Evolutionary conservation across 148 eudicot genomes (phyloP), one percentile per base, ranked within the genome.

Genomic region (Euryodendron excelsum): DNA sequence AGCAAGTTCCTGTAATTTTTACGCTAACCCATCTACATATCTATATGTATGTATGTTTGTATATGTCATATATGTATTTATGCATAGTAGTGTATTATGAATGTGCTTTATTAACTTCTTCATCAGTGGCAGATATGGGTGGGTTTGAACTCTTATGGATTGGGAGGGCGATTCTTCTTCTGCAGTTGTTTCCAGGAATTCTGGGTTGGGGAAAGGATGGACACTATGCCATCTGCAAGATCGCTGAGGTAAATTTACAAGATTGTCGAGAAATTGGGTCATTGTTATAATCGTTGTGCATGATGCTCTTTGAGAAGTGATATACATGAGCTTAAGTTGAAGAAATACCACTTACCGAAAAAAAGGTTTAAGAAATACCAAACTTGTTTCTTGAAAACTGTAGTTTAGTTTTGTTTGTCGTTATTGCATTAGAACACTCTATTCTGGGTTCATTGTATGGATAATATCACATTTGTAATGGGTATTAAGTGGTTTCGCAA

Each of bases 171-270:
- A 10, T 84, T 66, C 71, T 89, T 13, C 56, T 90, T 52, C 73
- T 89, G 72, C 86, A 88, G 13, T 69, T 88, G 78, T 64, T 85
- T 78, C 84, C 92, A 45, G 85, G 80, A 45, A 77, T 79, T 86
- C 44, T 80, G 41, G 88, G 90, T 53, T 94, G 98, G 98, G 98
- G 97, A 60, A 89, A 88, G 61, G 90, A 94, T 71, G 97, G 98
- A 13, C 96, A 91, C 75, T 90, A 82, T 80, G 79, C 80, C 20
- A 73, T 85, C 18, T 94, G 94, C 61, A 90, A 90, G 85, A 90
- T 91, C 55, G 93, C 94, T 21, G 87, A 94, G 96, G 96, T 91
- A 73, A 37, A 8, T 59, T 67, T 11, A 25, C 58, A 45, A 6
- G 44, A 41, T 56, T 41, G 21, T 41, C 20, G 20, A 30, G 41